Evolutionary conservation across 192 early-diverging fungal genomes (phyloP).

Genomic region (Podila horticola): DNA sequence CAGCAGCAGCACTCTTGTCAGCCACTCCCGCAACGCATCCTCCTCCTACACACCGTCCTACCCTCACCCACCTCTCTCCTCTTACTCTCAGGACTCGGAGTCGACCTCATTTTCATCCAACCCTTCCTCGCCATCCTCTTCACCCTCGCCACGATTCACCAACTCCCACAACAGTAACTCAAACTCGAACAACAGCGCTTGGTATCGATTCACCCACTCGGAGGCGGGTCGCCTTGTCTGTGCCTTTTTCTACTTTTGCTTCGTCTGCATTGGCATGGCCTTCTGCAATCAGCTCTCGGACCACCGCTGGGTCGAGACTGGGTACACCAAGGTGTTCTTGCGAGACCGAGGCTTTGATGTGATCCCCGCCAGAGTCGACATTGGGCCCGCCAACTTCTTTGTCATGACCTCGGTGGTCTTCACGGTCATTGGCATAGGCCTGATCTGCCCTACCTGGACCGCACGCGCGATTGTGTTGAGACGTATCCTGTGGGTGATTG

Average conservation of each 20-base stretch:
- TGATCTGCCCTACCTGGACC: conserved; percentile 45
- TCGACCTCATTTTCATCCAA: background rate
- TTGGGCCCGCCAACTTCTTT: conserved; percentile 45
- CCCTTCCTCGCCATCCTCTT: background rate
- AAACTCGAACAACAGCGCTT: background rate
- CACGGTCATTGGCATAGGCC: conserved; percentile 28
- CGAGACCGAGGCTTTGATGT: conserved; percentile 51
- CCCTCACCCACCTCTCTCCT: background rate
- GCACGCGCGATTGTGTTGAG: conserved; percentile 41
- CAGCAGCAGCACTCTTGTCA: conserved; percentile 29
- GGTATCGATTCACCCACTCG: conserved; percentile 36
- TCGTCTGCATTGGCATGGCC: conserved; percentile 47
- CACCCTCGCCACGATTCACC: background rate
- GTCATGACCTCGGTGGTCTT: conserved; percentile 52
- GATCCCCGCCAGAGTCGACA: conserved; percentile 33
- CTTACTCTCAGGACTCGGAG: conserved; percentile 2
- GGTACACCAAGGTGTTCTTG: conserved; percentile 34
- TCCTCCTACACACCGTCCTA: conserved; percentile 4
- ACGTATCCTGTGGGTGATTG: conserved; percentile 52
- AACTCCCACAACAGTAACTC: background rate
- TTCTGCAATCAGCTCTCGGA: conserved; percentile 56
- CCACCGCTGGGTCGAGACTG: conserved; percentile 50
- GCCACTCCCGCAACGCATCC: background rate
- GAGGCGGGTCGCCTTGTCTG: conserved; percentile 34
- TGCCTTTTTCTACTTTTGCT: conserved; percentile 33